Evolutionary conservation across 2,329 filamentous ascomycete species (phyloP).

Genomic region (Pseudocercospora cruenta): DNA sequence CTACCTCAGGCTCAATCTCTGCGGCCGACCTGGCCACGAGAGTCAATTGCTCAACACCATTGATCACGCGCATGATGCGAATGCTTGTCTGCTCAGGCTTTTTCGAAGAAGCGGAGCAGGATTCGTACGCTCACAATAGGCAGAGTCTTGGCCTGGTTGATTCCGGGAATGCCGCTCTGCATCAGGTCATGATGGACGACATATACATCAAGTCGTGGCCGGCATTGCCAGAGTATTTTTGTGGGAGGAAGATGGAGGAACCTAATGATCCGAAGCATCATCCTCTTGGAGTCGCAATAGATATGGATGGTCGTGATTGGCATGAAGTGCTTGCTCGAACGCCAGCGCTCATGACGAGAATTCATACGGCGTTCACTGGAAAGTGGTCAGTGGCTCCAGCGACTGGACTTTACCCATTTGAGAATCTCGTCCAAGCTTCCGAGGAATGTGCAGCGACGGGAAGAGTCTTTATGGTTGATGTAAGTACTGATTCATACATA

Average conservation of each 20-base stretch:
- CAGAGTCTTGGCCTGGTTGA: not conserved
- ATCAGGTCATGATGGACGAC: not conserved
- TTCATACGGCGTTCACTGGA: not conserved
- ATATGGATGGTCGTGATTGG: not conserved
- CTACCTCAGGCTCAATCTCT: not conserved
- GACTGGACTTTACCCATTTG: not conserved
- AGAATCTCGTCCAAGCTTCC: not conserved
- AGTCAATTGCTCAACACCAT: not conserved
- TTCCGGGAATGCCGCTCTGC: not conserved
- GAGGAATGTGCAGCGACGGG: no score
- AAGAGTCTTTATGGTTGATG: no score
- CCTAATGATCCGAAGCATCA: not conserved
- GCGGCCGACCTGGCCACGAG: not conserved
- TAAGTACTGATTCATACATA: no score
- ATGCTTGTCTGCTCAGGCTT: not conserved
- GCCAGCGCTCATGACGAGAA: not conserved
- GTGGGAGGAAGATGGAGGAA: not conserved
- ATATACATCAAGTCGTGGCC: constrained; percentile 19
- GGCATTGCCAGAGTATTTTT: not conserved
- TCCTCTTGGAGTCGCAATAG: not conserved
- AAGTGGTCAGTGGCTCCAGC: not conserved
- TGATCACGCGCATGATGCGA: not conserved
- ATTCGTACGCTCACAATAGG: not conserved
- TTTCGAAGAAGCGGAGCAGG: not conserved
- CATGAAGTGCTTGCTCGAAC: not conserved